These are phyloP conservation scores for Arthrobotrys sphaeroides DNA, from an alignment of 2,329 filamentous ascomycete species.

Conservation along the genomic window DNA sequence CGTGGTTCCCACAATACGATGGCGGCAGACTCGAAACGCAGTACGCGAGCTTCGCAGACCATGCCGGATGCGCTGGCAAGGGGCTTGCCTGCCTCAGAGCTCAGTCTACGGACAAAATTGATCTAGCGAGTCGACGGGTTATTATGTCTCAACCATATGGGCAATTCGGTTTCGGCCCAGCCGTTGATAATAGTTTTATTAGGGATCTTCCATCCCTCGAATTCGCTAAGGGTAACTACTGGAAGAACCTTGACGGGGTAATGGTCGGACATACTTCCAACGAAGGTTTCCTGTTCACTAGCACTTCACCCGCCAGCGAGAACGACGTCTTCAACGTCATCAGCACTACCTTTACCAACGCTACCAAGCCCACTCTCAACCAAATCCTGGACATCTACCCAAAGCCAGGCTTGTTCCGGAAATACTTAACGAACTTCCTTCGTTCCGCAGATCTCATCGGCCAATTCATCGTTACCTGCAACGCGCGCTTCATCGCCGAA, in stretches of 20 bases:
- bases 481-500: slow-evolving; percentile 61
- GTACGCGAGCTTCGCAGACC: slow-evolving; percentile 54
- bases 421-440: slow-evolving; percentile 53
- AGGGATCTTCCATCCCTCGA: slow-evolving; percentile 60
- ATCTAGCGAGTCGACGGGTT: slow-evolving; percentile 58
- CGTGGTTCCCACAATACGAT: slow-evolving; percentile 56
- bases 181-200: slow-evolving; percentile 60
- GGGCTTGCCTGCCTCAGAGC: slow-evolving; percentile 59
- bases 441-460: slow-evolving; percentile 54
- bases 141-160: slow-evolving; percentile 57
- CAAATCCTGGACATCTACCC: slow-evolving; percentile 53
- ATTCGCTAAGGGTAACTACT: slow-evolving; percentile 59
- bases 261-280: slow-evolving; percentile 60
- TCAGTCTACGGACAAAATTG: slow-evolving; percentile 55
- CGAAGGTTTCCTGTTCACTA: slow-evolving; percentile 59
- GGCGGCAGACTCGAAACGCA: slow-evolving; percentile 41
- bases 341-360: slow-evolving; percentile 56
- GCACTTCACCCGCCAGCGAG: slow-evolving; percentile 54
- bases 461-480: slow-evolving; percentile 59
- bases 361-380: slow-evolving; percentile 25
- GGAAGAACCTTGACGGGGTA: slow-evolving; percentile 59
- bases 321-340: slow-evolving; percentile 53
- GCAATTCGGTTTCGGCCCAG: slow-evolving; percentile 59
- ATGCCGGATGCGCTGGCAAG: slow-evolving; percentile 59
- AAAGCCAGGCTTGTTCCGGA: slow-evolving; percentile 52